phyloP scores from a whole-genome alignment of 805 yeast species.

The Torulaspora franciscae region DNA sequence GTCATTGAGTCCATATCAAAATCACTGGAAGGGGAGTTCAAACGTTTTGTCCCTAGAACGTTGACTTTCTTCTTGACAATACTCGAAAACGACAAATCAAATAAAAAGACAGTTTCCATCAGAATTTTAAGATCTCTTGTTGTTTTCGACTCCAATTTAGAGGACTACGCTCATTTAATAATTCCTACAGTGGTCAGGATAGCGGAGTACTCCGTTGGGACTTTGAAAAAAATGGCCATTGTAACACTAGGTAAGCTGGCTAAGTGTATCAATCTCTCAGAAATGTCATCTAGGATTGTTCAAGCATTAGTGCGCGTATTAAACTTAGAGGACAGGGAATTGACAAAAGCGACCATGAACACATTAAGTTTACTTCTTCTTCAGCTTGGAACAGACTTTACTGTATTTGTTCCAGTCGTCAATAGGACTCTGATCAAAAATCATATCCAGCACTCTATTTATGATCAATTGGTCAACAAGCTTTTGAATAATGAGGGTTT shows the following conservation, averaged over 20 bases:
- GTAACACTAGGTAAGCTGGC: constrained; percentile 79
- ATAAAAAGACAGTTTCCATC: constrained; percentile 54
- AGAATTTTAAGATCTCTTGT: constrained; percentile 79
- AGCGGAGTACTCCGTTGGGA: constrained; percentile 63
- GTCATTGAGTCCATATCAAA: constrained; percentile 78
- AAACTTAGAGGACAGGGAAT: constrained; percentile 47
- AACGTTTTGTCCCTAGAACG: constrained; percentile 70
- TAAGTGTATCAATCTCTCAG: constrained; percentile 64
- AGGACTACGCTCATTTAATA: constrained; percentile 80
- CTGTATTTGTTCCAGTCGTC: constrained; percentile 80
- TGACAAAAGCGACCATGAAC: constrained; percentile 63
- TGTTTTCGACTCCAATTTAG: constrained; percentile 80
- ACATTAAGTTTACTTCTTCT: constrained; percentile 70
- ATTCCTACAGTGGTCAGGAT: constrained; percentile 80
- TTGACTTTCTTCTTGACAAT: constrained; percentile 71
- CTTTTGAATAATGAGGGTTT: constrained; percentile 79
- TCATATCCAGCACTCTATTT: constrained; percentile 63
- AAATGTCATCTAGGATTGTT: constrained; percentile 84
- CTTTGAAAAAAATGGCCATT: constrained; percentile 67
- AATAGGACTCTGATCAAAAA: constrained; percentile 59
- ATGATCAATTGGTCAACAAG: constrained; percentile 76
- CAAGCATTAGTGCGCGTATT: constrained; percentile 79
- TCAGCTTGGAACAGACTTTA: constrained; percentile 80
- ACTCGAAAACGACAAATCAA: constrained; percentile 65
- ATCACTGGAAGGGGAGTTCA: constrained; percentile 90